Base-by-base conservation (phyloP, 139 green algal species). In the Chlorella sp. region DNA sequence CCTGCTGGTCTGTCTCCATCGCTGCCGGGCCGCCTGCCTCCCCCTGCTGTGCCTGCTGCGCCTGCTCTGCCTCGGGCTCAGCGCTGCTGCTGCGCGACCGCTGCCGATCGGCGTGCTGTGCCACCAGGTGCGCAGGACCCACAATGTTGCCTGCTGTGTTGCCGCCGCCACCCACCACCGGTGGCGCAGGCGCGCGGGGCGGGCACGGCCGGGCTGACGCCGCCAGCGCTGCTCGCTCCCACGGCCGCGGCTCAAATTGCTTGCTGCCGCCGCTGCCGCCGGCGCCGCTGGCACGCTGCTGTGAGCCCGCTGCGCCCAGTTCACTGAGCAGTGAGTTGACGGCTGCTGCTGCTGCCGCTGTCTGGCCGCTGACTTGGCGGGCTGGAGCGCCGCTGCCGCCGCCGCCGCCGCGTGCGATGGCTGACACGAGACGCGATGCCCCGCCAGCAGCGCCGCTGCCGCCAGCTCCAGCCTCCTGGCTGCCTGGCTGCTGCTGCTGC, bases 41-140 rank as follows among this genome's bases (percentile, higher is more conserved):
- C 22, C 36, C 19, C 54, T 44, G 62, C 41, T 85, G 80, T 41
- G 62, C 36, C 82, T 86, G 83, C 78, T 82, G 60, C n/a, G 67
- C 46, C 16, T 54, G 65, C 80, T 84, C 56, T 38, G 46, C 20
- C 73, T 41, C 83, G 5, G 67, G 76, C 56, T 82, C 76, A 40
- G 51, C 36, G 54, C 77, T 83, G 58, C 11, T 32, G 77, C 77
- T 83, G 58, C 77, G 77, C 40, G 28, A 26, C 2, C 73, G 65
- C 73, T 87, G 76, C 30, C 72, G 64, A 56, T 90, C 40, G n/a
- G 86, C 30, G 68, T 91, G 82, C 82, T 91, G 74, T 84, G 87
- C 86, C 58, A 91, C 51, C 72, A 88, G 44, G 32, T 85, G 86
- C 0, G 80, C 79, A 3, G 88, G 85, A 0, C 85, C 85, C 13